Percentiles rank a stretch among this genome's conserved stretches.
These are phyloP conservation scores for Maudiozyma serrabonitensis DNA, from an alignment of 805 yeast genomes.

Conservation along the genomic window DNA sequence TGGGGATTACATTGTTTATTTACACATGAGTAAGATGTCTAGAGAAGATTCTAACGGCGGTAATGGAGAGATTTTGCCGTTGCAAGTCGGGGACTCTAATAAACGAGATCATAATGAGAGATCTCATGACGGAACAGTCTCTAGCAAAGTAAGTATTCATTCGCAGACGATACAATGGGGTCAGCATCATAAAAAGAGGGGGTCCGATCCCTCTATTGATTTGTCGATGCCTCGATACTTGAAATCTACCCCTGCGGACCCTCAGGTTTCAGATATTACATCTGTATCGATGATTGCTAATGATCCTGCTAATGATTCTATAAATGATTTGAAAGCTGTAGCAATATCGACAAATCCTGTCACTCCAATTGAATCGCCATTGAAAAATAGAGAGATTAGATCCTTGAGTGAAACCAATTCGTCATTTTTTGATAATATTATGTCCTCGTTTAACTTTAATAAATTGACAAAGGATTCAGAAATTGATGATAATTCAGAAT, in stretches of 20 bases:
- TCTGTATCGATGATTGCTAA: slow-evolving; percentile 9
- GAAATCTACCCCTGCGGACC: slow-evolving; percentile 24
- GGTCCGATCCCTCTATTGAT: neutral
- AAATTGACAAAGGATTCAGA: slow-evolving; percentile 1
- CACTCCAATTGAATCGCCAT: neutral
- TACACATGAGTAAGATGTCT: no score
- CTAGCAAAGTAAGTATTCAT: neutral
- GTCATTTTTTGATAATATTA: slow-evolving; percentile 17
- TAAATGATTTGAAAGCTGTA: neutral
- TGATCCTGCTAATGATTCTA: neutral
- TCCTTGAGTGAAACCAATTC: neutral
- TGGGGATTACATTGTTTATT: no score
- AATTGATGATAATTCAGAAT: no score
- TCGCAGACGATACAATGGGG: neutral
- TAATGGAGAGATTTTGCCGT: no score
- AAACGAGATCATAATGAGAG: neutral
- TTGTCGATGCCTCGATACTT: slow-evolving; percentile 1
- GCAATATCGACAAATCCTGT: neutral
- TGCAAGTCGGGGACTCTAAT: no score
- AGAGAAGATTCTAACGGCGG: no score
- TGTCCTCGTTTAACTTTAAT: slow-evolving; percentile 11
- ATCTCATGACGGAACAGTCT: neutral
- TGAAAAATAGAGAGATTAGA: neutral
- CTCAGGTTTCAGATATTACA: slow-evolving; percentile 19
- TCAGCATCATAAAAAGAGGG: neutral